phyloP scores from a whole-genome alignment of 2,329 filamentous ascomycete genomes.

The Coccinonectria pachysandricola region DNA sequence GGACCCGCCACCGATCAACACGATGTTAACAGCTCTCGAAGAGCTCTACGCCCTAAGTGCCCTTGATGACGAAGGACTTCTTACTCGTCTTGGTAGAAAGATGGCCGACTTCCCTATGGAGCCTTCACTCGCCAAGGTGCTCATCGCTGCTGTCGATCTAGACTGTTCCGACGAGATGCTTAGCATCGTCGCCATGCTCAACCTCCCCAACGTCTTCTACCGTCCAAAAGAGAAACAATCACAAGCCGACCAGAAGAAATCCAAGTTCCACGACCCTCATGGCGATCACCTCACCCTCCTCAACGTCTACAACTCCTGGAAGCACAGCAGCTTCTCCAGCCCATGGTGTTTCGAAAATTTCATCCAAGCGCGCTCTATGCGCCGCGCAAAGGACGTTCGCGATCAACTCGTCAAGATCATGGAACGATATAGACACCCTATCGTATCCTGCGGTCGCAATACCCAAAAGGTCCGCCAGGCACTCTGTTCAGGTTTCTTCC shows the following conservation, averaged over 20 bases:
- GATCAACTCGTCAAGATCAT: slow-evolving; percentile 91
- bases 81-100: slow-evolving; percentile 84
- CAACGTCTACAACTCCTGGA: slow-evolving; percentile 98
- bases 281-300: slow-evolving; percentile 91
- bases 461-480: slow-evolving; percentile 82
- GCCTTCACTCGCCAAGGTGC: slow-evolving; percentile 77
- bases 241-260: slow-evolving; percentile 93
- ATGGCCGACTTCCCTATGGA: slow-evolving; percentile 99
- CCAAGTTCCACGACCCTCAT: slow-evolving; percentile 91
- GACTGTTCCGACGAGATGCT: slow-evolving; percentile 90
- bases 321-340: slow-evolving; percentile 66
- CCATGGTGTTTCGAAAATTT: slow-evolving; percentile 98
- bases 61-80: slow-evolving; percentile 85
- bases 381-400: slow-evolving; percentile 81
- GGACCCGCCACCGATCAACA: slow-evolving; percentile 95
- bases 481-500: slow-evolving; percentile 89
- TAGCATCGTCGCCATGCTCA: slow-evolving; percentile 90
- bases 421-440: slow-evolving; percentile 74
- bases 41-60: slow-evolving; percentile 88
- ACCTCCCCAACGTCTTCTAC: slow-evolving; percentile 79
- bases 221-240: slow-evolving; percentile 94
- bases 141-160: slow-evolving; percentile 80
- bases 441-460: slow-evolving; percentile 77
- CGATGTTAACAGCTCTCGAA: slow-evolving; percentile 92
- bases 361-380: slow-evolving; percentile 84